Evolutionary conservation across 2,329 filamentous ascomycete species (phyloP), one percentile per base, ranked within the genome.

Genomic region (Cladophialophora bantiana): DNA sequence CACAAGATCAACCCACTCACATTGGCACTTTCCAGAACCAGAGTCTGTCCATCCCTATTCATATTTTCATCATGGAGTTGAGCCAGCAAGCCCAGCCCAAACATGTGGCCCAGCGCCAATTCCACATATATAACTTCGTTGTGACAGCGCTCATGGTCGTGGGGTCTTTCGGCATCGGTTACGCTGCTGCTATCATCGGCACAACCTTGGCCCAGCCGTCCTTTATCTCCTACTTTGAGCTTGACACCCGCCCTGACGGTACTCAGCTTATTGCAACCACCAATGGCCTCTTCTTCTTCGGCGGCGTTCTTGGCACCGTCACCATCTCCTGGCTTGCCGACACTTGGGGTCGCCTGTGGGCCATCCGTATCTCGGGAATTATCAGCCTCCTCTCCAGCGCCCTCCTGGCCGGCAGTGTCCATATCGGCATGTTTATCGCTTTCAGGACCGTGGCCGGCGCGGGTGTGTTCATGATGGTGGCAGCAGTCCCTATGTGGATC

Each of bases 201-300:
- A 57, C 40, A 12, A 68, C 66, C 7, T 53, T 68, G 4, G 58
- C 80, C 2, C 80, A 83, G 64, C 80, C 81, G 2, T 78, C 75
- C 32, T 83, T 82, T 74, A 80, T 79, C 71, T 73, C 70, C 4
- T 79, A 58, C 31, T 35, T 64, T 5, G 54, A 31, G 5, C 53
- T 64, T 2, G 38, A 50, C n/a, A 50, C 18, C 1, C 36, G 38
- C 31, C 4, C n/a, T 7, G 42, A 64, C 31, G 62, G 38, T 5
- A 38, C n/a, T 1, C 38, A 58, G 4, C 4, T 64, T 9, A 58
- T 64, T 5, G 95, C 95, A 76, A 88, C 98, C 68, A 98, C 95
- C 69, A 95, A 95, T 75, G 97, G 94, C 45, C 88, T 99, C 70
- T 99, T 98, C 83, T 40, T 59, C 13, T 31, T 13, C 4, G 62